Evolutionary conservation across 257 asterid genomes (phyloP).

Genomic region (Nyctanthes arbortristis): DNA sequence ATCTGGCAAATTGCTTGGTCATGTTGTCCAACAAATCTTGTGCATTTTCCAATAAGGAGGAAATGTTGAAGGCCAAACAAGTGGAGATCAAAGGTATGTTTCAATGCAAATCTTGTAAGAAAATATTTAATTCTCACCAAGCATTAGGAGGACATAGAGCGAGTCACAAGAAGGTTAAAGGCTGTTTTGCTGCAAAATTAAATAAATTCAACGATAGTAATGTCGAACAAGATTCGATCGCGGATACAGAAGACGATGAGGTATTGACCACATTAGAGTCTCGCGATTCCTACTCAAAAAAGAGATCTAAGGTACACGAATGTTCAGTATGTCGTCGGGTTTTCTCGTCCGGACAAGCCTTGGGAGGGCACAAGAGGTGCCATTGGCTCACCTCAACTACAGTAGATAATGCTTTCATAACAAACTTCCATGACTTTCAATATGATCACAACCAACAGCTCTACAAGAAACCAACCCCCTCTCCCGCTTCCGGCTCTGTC

Average conservation of each 20-base stretch:
- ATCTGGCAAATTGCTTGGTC: constrained; percentile 74
- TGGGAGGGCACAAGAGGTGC: constrained; percentile 86
- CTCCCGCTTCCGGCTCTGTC: constrained; percentile 29
- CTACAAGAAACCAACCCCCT: constrained; percentile 40
- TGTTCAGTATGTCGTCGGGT: constrained; percentile 75
- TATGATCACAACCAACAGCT: constrained; percentile 36
- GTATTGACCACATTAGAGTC: constrained; percentile 16
- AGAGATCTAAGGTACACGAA: constrained; percentile 56
- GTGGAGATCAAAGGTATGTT: constrained; percentile 49
- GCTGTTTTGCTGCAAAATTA: constrained; percentile 66
- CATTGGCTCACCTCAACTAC: constrained; percentile 65
- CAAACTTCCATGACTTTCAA: constrained; percentile 40
- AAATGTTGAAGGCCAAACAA: constrained; percentile 38
- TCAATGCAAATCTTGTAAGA: constrained; percentile 82
- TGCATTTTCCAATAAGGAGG: constrained; percentile 20
- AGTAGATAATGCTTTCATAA: constrained; percentile 51
- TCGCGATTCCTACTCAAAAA: constrained; percentile 20
- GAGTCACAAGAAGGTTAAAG: constrained; percentile 91
- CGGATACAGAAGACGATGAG: constrained; percentile 26
- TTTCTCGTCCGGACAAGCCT: constrained; percentile 81
- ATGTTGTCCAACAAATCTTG: constrained; percentile 56
- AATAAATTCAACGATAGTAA: constrained; percentile 23
- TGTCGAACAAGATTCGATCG: constrained; percentile 31
- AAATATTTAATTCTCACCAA: constrained; percentile 77
- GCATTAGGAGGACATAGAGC: constrained; percentile 98